Conservation (phyloP, 768 basidiomycete species). For the Rhizopogon vulgaris region DNA sequence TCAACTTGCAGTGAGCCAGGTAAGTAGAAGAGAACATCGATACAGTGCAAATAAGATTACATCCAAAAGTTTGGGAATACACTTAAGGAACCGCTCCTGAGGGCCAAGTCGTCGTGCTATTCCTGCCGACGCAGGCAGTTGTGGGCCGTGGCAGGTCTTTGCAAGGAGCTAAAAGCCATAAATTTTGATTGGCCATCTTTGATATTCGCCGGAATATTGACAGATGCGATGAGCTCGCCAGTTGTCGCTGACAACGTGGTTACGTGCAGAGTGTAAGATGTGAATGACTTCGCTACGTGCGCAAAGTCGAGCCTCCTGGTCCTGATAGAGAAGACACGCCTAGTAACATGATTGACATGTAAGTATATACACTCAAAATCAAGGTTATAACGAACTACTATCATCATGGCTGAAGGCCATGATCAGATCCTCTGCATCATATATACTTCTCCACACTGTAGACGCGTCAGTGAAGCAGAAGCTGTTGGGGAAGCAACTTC, state of each 20-base stretch:
- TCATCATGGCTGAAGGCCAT: constrained; percentile 55
- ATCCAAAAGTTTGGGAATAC: too few species aligned
- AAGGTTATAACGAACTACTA: constrained; percentile 40
- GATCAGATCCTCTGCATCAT: constrained; percentile 64
- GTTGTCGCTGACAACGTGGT: constrained; percentile 50
- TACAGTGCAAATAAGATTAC: too few species aligned
- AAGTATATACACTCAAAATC: not conserved
- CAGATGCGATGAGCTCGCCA: constrained; percentile 44
- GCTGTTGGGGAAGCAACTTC: too few species aligned
- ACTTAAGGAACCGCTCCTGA: too few species aligned
- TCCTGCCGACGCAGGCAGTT: constrained; percentile 17
- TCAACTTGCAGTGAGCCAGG: too few species aligned
- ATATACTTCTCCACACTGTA: constrained; percentile 76
- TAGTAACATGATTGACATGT: constrained; percentile 21
- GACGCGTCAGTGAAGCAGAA: constrained; percentile 4
- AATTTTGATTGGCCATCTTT: constrained; percentile 29
- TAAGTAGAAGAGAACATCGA: too few species aligned
- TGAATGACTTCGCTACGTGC: constrained; percentile 47
- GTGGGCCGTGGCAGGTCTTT: not conserved
- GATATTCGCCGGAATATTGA: constrained; percentile 50
- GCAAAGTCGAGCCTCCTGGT: constrained; percentile 59
- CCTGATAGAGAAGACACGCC: constrained; percentile 75
- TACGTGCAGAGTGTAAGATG: constrained; percentile 61
- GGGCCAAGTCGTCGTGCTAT: too few species aligned
- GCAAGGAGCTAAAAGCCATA: constrained; percentile 24